Percentiles rank a stretch among this genome's conserved stretches.
Evolutionary conservation across 2,329 filamentous ascomycete genomes (phyloP).

Genomic region (Penicillium paneum): DNA sequence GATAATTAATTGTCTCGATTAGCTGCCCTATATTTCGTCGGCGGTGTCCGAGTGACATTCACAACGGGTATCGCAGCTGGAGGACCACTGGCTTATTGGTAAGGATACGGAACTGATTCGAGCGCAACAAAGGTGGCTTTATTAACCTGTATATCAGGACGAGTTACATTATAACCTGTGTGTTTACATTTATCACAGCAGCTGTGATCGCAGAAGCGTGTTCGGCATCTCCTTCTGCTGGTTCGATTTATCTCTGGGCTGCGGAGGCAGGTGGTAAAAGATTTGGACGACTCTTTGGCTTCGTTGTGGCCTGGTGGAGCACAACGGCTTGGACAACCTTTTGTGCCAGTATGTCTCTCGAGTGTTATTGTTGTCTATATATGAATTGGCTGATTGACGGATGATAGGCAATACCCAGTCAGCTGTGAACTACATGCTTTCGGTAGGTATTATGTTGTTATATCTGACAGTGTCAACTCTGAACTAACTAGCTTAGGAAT

Average conservation of each 20-base stretch:
- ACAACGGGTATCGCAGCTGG: slow-evolving; percentile 60
- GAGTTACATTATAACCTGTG: slow-evolving; percentile 57
- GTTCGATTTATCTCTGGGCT: slow-evolving; percentile 61
- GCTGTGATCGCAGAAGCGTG: slow-evolving; percentile 60
- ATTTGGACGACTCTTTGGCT: slow-evolving; percentile 57
- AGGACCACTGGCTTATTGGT: slow-evolving; percentile 57
- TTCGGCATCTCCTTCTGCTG: slow-evolving; percentile 57
- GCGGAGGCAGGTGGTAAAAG: slow-evolving; percentile 56
- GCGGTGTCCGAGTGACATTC: slow-evolving; percentile 59
- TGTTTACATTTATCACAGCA: slow-evolving; percentile 61
- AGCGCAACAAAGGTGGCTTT: background rate
- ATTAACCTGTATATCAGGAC: slow-evolving; percentile 40
- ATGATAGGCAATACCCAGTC: slow-evolving; percentile 48
- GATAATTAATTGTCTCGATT: background rate
- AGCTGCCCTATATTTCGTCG: slow-evolving; percentile 62
- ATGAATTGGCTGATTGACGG: background rate
- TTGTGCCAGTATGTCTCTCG: slow-evolving; percentile 45
- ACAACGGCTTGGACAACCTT: slow-evolving; percentile 62
- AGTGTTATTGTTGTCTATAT: background rate
- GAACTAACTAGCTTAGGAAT: slow-evolving; percentile 44
- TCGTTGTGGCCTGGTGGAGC: slow-evolving; percentile 61
- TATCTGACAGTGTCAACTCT: background rate
- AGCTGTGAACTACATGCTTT: slow-evolving; percentile 53
- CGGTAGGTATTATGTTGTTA: slow-evolving; percentile 33
- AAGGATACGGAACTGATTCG: background rate